Evolutionary conservation across 2,329 filamentous ascomycete genomes (phyloP).

Genomic region (Ascochyta fabae): DNA sequence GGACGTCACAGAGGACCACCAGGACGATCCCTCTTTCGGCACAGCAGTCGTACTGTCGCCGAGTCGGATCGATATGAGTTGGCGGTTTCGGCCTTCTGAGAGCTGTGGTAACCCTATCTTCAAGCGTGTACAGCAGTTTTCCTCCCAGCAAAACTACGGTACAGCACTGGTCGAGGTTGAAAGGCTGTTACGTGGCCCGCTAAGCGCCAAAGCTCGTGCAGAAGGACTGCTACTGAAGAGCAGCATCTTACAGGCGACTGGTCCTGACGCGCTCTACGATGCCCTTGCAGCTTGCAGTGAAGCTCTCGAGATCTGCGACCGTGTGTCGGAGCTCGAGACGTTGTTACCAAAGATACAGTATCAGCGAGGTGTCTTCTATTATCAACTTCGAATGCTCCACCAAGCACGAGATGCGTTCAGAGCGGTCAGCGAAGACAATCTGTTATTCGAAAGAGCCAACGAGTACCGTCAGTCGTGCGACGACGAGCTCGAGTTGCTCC

Average conservation of each 20-base stretch:
- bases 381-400: slow-evolving; percentile 31
- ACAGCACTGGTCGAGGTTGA: slow-evolving; percentile 35
- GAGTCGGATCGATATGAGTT: slow-evolving; percentile 2
- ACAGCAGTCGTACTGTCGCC: slow-evolving; percentile 22
- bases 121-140: slow-evolving; percentile 26
- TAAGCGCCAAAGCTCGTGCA: slow-evolving; percentile 32
- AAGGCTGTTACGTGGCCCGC: slow-evolving; percentile 32
- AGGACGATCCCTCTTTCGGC: slow-evolving; percentile 11
- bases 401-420: slow-evolving; percentile 32
- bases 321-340: slow-evolving; percentile 25
- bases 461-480: slow-evolving; percentile 27
- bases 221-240: slow-evolving; percentile 43
- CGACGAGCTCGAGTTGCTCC: slow-evolving; percentile 25
- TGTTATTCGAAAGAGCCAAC: slow-evolving; percentile 19
- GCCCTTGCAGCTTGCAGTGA: slow-evolving; percentile 43
- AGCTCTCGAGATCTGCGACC: slow-evolving; percentile 38
- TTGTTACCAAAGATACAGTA: slow-evolving; percentile 36
- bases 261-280: slow-evolving; percentile 34
- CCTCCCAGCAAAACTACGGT: slow-evolving; percentile 28
- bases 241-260: slow-evolving; percentile 28
- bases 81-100: slow-evolving; percentile 5
- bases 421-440: slow-evolving; percentile 16
- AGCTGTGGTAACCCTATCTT: slow-evolving; percentile 25
- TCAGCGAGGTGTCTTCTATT: slow-evolving; percentile 33
- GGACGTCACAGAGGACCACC: slow-evolving; percentile 7